phyloP scores from a whole-genome alignment of 495 filamentous ascomycete species.

The Xylaria longipes region DNA sequence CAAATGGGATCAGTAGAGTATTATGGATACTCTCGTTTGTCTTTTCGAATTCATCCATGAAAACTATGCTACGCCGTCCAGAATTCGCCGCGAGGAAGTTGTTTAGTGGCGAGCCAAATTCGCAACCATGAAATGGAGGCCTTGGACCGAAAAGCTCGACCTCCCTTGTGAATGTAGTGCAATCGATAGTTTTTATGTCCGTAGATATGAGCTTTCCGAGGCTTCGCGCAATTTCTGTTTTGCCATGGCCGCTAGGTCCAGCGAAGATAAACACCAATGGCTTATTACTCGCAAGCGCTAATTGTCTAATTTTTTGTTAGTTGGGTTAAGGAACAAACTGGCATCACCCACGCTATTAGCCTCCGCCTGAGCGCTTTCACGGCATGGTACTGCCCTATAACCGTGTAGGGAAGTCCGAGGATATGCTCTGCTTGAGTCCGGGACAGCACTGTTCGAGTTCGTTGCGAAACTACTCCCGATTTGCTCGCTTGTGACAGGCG shows the following conservation, averaged over 20 bases:
- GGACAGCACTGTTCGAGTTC: neutral
- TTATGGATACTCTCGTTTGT: neutral
- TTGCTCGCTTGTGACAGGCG: neutral
- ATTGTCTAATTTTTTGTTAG: neutral
- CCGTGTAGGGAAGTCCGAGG: neutral
- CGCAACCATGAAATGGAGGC: neutral
- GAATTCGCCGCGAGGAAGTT: neutral
- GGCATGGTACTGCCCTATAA: neutral
- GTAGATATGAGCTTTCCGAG: conserved; percentile 53
- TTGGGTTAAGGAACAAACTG: neutral
- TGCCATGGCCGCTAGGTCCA: conserved; percentile 61
- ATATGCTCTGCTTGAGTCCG: neutral
- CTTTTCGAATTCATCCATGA: conserved; percentile 10
- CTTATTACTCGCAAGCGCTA: conserved; percentile 25
- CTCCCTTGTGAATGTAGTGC: neutral
- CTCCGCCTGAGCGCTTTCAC: neutral
- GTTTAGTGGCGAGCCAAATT: neutral
- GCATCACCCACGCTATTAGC: neutral
- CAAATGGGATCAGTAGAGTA: neutral
- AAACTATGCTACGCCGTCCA: neutral
- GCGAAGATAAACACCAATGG: conserved; percentile 54
- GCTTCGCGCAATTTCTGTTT: conserved; percentile 54
- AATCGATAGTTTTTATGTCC: neutral
- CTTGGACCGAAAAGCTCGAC: neutral
- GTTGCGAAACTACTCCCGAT: neutral